Evolutionary conservation across 768 basidiomycete species (phyloP), one percentile per base, ranked within the genome.

Genomic region (Chalciporus pseudorubinellus): DNA sequence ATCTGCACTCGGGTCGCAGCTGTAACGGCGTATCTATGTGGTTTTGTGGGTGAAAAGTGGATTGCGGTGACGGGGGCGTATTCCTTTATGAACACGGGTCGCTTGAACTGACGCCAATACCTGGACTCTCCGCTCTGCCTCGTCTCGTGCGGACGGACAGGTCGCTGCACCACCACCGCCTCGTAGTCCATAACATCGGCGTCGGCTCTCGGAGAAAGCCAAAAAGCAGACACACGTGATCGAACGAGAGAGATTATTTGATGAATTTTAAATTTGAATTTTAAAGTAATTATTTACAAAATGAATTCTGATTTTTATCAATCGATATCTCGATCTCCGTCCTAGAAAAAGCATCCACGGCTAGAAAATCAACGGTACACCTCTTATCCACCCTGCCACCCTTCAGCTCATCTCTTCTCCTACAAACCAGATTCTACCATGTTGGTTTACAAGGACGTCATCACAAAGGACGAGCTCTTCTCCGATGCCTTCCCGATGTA

Each of bases 1-100:
- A 98, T 88, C 70, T 98, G 91, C 1, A 99, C 84, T 57, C 95
- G 78, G 1, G 94, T 89, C 0, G 92, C 93, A 2, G 94, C 90
- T 22, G 95, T 97, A 50, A 98, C 94, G 21, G 94, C 95, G 76
- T 95, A 98, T 64, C 89, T 78, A 67, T 99, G 93, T 5, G 95
- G 95, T 68, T 83, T 85, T 22, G 88, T 74, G 1, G 83, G 83
- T 1, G 92, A 84, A 70, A 98, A 98, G 67, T 98, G 92, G 28
- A 99, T 78, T 14, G 90, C 91, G 48, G 95, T 98, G 59, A 99
- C 85, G 14, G 95, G 93, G 0, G 93, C 92, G 66, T 95, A 95
- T 74, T 98, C 92, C 72, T 97, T 98, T 68, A 98, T 81, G 69
- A 98, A 99, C 1, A 98, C 89, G 3, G 92, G 92, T 52, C 89